phyloP scores from a whole-genome alignment of 2,329 filamentous ascomycete species.

The Colletotrichum sp. region DNA sequence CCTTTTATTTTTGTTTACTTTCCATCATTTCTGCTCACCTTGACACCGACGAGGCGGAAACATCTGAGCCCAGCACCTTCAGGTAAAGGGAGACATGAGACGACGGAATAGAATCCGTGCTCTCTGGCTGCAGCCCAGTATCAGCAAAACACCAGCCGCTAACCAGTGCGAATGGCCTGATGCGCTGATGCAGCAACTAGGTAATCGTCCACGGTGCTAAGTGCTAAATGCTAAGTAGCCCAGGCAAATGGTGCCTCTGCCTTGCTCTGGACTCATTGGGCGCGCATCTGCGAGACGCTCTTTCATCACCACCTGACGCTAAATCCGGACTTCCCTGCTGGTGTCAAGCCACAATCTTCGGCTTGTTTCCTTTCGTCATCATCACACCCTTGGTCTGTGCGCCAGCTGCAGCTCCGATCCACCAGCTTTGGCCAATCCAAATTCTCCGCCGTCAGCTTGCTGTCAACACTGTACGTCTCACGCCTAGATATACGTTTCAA shows the following conservation, averaged over 20 bases:
- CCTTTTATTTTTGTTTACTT: neutral
- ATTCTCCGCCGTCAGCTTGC: neutral
- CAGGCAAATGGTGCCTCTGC: neutral
- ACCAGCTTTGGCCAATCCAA: conserved; percentile 8
- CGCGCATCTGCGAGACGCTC: neutral
- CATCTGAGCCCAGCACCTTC: conserved; percentile 1
- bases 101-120: conserved; percentile 17
- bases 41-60: neutral
- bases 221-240: neutral
- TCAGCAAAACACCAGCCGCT: neutral
- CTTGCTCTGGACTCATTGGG: neutral
- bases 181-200: neutral
- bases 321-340: conserved; percentile 8
- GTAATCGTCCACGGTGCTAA: neutral
- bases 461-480: neutral
- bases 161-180: neutral
- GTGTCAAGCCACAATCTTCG: conserved; percentile 11
- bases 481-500: too few species aligned
- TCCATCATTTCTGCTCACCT: neutral
- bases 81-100: conserved; percentile 14
- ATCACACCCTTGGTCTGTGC: conserved; percentile 3
- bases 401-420: conserved; percentile 1
- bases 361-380: conserved; percentile 15
- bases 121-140: neutral
- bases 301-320: conserved; percentile 18